phyloP scores from a whole-genome alignment of 2,329 filamentous ascomycete genomes.

The Clonostachys rhizophaga region DNA sequence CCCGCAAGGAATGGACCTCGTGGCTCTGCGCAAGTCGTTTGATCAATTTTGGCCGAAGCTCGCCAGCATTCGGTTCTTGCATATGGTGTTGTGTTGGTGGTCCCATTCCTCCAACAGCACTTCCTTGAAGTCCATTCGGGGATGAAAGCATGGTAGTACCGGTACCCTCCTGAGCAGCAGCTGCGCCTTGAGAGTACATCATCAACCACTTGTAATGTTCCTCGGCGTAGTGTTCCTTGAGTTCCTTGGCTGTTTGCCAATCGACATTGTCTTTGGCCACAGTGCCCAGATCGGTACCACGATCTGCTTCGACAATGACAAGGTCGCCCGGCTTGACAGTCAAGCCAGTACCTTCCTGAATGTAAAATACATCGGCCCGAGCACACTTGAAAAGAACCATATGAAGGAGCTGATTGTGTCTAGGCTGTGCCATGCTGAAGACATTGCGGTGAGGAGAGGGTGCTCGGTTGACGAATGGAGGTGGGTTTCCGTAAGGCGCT shows the following conservation, averaged over 20 bases:
- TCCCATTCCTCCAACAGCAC: conserved; percentile 74
- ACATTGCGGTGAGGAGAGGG: conserved; percentile 58
- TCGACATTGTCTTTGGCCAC: conserved; percentile 86
- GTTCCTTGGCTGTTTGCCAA: conserved; percentile 79
- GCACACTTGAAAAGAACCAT: conserved; percentile 97
- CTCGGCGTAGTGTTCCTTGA: conserved; percentile 88
- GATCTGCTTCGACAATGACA: conserved; percentile 96
- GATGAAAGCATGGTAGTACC: conserved; percentile 58
- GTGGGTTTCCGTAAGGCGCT: conserved; percentile 38
- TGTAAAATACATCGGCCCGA: conserved; percentile 92
- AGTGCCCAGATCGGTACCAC: conserved; percentile 90
- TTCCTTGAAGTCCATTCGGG: conserved; percentile 59
- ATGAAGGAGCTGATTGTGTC: conserved; percentile 69
- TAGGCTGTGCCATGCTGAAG: conserved; percentile 56
- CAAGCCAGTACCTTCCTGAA: conserved; percentile 90
- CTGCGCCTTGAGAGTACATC: conserved; percentile 89
- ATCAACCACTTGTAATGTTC: conserved; percentile 98
- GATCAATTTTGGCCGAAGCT: conserved; percentile 94
- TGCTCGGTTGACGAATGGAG: conserved; percentile 42
- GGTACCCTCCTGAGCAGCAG: conserved; percentile 53
- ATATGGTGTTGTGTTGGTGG: conserved; percentile 68
- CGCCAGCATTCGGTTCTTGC: conserved; percentile 65
- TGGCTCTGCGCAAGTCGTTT: conserved; percentile 90
- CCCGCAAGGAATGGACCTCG: conserved; percentile 81
- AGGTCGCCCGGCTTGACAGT: conserved; percentile 87